Percentiles rank a stretch among this genome's conserved stretches.
Conservation (phyloP, 331 rosid species). For the Erythrophleum ivorense region DNA sequence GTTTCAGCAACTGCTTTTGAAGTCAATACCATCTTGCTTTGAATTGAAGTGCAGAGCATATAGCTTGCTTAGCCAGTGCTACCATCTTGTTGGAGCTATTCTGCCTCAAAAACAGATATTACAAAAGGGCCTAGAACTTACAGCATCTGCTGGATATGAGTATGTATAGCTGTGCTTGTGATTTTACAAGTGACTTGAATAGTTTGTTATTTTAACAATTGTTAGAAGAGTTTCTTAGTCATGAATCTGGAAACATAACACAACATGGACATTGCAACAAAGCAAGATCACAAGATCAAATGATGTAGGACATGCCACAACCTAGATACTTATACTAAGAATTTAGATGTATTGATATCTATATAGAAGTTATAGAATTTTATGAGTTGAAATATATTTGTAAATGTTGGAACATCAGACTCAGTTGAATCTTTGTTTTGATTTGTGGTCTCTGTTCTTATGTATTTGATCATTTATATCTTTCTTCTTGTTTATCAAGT, state of each 20-base stretch:
- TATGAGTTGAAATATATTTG: neutral
- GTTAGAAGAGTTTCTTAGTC: neutral
- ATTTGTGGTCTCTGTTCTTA: neutral
- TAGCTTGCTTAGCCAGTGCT: conserved; percentile 89
- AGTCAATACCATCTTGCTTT: conserved; percentile 85
- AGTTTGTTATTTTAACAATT: neutral
- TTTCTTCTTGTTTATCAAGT: neutral
- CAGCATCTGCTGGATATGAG: conserved; percentile 67
- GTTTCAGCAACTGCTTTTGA: conserved; percentile 72
- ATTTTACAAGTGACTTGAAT: conserved; percentile 13
- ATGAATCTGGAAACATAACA: conserved; percentile 12
- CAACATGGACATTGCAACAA: neutral
- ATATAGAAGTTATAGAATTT: neutral
- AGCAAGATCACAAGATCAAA: neutral
- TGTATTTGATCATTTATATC: neutral
- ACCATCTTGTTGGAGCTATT: conserved; percentile 91
- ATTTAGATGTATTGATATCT: neutral
- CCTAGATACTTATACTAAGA: neutral
- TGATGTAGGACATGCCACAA: neutral
- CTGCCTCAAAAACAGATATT: conserved; percentile 83
- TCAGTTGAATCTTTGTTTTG: conserved; percentile 3
- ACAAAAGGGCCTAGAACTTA: conserved; percentile 80
- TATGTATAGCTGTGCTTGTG: conserved; percentile 38
- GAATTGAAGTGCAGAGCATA: conserved; percentile 92
- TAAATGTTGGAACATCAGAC: neutral